phyloP scores from a whole-genome alignment of 2,329 filamentous ascomycete genomes.

The Aschersonia sp. region DNA sequence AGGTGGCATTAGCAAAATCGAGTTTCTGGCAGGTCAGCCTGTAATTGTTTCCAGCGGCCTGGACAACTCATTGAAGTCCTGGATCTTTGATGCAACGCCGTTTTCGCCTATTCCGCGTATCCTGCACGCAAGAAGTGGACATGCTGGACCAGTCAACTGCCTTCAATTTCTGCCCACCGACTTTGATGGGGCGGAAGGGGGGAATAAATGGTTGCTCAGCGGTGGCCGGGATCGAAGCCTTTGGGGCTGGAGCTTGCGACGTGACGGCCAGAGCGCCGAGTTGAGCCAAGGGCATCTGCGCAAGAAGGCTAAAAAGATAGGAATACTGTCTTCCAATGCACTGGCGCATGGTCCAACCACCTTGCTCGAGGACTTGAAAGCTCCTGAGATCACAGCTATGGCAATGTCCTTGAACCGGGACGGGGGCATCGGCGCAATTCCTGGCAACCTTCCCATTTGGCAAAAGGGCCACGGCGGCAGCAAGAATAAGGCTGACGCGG shows the following conservation, averaged over 20 bases:
- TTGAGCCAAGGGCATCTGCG: constrained; percentile 81
- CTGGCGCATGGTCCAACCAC: constrained; percentile 46
- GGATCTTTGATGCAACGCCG: constrained; percentile 89
- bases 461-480: constrained; percentile 56
- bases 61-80: constrained; percentile 88
- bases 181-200: constrained; percentile 76
- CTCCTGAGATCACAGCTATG: constrained; percentile 81
- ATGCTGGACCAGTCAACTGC: constrained; percentile 72
- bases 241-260: constrained; percentile 91
- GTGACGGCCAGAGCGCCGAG: constrained; percentile 87
- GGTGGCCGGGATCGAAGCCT: constrained; percentile 80
- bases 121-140: constrained; percentile 74
- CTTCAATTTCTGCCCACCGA: constrained; percentile 77
- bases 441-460: constrained; percentile 71
- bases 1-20: constrained; percentile 72
- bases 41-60: constrained; percentile 81
- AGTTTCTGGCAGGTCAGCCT: constrained; percentile 81
- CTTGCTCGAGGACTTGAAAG: constrained; percentile 65
- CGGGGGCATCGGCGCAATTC: constrained; percentile 77
- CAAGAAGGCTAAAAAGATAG: constrained; percentile 78
- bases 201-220: constrained; percentile 89
- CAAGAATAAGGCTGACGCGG: constrained; percentile 46
- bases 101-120: constrained; percentile 79
- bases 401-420: constrained; percentile 88
- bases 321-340: constrained; percentile 47